Base-by-base conservation (phyloP, 2,329 filamentous ascomycete genomes). In the Sordariomycetes sp. region DNA sequence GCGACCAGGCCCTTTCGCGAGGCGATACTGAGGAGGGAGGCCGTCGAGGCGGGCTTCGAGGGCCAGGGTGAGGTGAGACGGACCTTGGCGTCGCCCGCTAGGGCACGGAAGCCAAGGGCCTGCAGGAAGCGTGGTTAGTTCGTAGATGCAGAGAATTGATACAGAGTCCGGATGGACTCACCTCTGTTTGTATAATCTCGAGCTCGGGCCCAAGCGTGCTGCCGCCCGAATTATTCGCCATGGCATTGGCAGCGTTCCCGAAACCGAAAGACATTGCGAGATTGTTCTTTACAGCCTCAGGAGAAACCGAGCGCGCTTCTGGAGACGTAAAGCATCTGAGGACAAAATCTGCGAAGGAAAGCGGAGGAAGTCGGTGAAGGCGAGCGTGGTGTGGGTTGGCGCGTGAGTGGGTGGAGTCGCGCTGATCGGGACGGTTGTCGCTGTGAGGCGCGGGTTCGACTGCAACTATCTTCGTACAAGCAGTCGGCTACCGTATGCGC, bases 21-120 rank as follows among this genome's bases (percentile, higher is more conserved):
- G 57, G 92, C 90, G 62, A 97, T 80, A 66, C 86, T 87, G 60
- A 99, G 77, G 42, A 99, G 84, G 2, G 89, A 95, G 13, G 90
- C 84, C 52, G 86, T 90, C 4, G 88, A 76, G 2, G 86, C 76
- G 35, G 94, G 92, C 25, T 88, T 76, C 42, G 80, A 74, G 48
- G 87, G 81, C 91, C 92, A 97, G 67, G 85, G 76, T 22, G 84
- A 78, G 17, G 90, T 89, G 50, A 97, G 74, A 67, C 86, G 87
- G 63, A 97, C 72, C 71, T 92, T 96, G 59, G 86, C 82, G 65
- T 95, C 89, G 65, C 89, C 86, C 57, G 85, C 83, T 52, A 95
- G 73, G 55, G 87, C 82, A 62, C 87, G 80, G 71, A 99, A 97
- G 5, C 89, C 90, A 54, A 99, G 75, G 62, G 80, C 80, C 88